A percentile compares a stretch with the other conserved stretches of the same genome.
Conservation (phyloP, 2,329 filamentous ascomycete genomes). For the Alternaria arbusti region DNA sequence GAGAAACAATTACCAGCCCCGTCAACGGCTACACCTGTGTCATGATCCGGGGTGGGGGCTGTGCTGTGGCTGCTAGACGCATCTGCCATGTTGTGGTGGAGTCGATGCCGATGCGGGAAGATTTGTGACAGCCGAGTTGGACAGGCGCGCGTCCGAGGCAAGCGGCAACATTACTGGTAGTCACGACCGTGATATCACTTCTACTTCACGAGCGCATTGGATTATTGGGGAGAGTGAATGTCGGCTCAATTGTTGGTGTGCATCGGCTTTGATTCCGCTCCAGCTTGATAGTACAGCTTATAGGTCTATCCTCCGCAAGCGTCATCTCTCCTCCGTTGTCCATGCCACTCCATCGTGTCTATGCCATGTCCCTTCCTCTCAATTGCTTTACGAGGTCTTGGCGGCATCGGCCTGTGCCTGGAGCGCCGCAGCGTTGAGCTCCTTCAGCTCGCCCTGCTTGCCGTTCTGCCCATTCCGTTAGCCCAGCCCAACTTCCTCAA, state of each 20-base stretch:
- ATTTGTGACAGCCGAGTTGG: constrained; percentile 29
- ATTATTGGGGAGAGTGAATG: background rate
- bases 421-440: constrained; percentile 64
- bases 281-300: constrained; percentile 47
- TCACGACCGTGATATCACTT: constrained; percentile 12
- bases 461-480: constrained; percentile 71
- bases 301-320: constrained; percentile 37
- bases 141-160: constrained; percentile 7
- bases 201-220: constrained; percentile 1
- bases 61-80: constrained; percentile 32
- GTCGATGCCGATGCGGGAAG: constrained; percentile 41
- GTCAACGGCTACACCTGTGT: constrained; percentile 14
- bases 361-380: background rate
- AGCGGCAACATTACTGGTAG: constrained; percentile 1
- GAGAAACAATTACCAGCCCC: constrained; percentile 18
- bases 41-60: constrained; percentile 17
- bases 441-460: constrained; percentile 89
- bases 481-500: constrained; percentile 24
- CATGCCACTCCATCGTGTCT: constrained; percentile 10
- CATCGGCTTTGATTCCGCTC: constrained; percentile 35
- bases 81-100: constrained; percentile 45
- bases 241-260: constrained; percentile 30
- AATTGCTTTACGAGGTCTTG: constrained; percentile 47
- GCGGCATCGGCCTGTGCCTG: constrained; percentile 54
- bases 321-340: constrained; percentile 8